These are phyloP conservation scores for Coemansia sp. DNA, from an alignment of 192 early-diverging fungal genomes.

Conservation along the genomic window DNA sequence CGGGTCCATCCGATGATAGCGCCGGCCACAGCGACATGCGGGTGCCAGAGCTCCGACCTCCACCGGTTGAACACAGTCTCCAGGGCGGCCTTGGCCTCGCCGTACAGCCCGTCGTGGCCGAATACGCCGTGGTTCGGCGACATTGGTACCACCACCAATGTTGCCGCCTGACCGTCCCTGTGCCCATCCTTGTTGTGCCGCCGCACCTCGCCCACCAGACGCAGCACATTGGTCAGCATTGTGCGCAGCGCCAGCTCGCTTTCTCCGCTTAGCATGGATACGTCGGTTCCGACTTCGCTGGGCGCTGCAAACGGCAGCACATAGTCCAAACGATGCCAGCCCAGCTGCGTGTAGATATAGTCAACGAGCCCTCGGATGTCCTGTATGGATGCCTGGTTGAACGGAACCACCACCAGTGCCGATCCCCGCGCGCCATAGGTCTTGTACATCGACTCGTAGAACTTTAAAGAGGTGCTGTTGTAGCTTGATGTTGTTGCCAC, in stretches of 20 bases:
- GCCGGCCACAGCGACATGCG: slow-evolving; percentile 80
- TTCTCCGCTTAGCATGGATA: slow-evolving; percentile 75
- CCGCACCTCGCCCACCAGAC: slow-evolving; percentile 85
- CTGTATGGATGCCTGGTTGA: slow-evolving; percentile 84
- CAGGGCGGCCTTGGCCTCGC: slow-evolving; percentile 89
- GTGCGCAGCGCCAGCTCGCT: slow-evolving; percentile 86
- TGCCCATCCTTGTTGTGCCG: slow-evolving; percentile 46
- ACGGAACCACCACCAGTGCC: slow-evolving; percentile 87
- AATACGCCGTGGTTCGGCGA: slow-evolving; percentile 98
- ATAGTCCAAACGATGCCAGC: slow-evolving; percentile 90
- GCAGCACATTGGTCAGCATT: slow-evolving; percentile 92
- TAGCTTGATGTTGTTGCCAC: slow-evolving; percentile 92
- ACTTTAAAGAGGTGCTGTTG: slow-evolving; percentile 61
- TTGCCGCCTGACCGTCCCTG: slow-evolving; percentile 72
- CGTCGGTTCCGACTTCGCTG: slow-evolving; percentile 78
- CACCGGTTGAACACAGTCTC: slow-evolving; percentile 92
- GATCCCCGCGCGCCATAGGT: slow-evolving; percentile 81
- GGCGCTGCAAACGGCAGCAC: slow-evolving; percentile 95
- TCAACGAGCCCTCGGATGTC: slow-evolving; percentile 74
- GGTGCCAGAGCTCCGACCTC: slow-evolving; percentile 83
- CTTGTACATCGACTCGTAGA: slow-evolving; percentile 85
- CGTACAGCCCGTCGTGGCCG: slow-evolving; percentile 89
- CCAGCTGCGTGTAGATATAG: slow-evolving; percentile 76
- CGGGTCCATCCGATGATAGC: slow-evolving; percentile 98
- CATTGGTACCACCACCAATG: slow-evolving; percentile 83